Evolutionary conservation across 1,139 yeast species (phyloP).

Genomic region (Suzukiozyma palmioleophila): DNA sequence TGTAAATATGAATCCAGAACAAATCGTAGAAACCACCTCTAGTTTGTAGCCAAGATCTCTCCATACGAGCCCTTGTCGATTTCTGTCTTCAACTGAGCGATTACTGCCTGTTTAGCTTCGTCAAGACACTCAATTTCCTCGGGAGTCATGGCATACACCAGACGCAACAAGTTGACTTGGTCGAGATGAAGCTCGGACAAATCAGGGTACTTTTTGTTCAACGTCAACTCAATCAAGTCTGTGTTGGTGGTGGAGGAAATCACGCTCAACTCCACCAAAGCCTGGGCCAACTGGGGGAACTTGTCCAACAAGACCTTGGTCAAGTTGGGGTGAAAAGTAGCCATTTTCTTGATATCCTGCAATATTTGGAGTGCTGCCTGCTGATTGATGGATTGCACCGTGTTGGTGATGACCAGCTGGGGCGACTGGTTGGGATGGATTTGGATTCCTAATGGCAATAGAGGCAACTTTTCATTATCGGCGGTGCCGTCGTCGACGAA

Average conservation of each 20-base stretch:
- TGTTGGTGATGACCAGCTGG: constrained; percentile 58
- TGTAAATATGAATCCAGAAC: no score
- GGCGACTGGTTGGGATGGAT: constrained; percentile 51
- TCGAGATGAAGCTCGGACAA: constrained; percentile 45
- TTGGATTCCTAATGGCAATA: constrained; percentile 47
- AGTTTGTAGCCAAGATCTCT: constrained; percentile 8
- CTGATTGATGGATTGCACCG: constrained; percentile 54
- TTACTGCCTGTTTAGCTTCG: constrained; percentile 45
- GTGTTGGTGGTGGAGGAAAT: constrained; percentile 54
- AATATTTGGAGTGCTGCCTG: constrained; percentile 52
- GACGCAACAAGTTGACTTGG: constrained; percentile 49
- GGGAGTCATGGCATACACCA: constrained; percentile 57
- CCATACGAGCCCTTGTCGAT: constrained; percentile 48
- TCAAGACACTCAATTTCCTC: constrained; percentile 61
- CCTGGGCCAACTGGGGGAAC: constrained; percentile 78
- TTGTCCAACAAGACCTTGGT: constrained; percentile 61
- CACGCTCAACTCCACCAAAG: constrained; percentile 72
- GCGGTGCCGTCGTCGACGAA: constrained; percentile 46
- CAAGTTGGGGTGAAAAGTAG: constrained; percentile 56
- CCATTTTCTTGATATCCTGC: constrained; percentile 61
- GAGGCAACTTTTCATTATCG: constrained; percentile 31
- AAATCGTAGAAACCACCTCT: no score
- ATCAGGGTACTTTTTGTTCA: constrained; percentile 29
- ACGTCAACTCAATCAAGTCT: constrained; percentile 46
- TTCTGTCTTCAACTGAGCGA: constrained; percentile 37